Evolutionary conservation across 805 yeast genomes (phyloP).

Genomic region (Candida lessepsii): DNA sequence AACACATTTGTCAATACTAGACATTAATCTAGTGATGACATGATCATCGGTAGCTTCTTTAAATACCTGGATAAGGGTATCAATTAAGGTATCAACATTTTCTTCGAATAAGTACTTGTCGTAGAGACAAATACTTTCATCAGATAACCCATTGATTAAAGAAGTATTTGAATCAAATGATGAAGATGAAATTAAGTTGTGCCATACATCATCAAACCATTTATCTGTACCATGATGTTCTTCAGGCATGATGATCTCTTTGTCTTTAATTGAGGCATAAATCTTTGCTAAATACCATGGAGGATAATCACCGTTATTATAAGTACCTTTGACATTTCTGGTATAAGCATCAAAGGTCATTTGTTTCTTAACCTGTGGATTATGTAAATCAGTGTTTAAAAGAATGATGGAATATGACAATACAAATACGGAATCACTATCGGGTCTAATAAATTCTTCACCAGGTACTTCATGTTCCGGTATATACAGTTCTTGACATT

Average conservation of each 20-base stretch:
- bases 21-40: constrained; percentile 79
- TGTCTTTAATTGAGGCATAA: constrained; percentile 73
- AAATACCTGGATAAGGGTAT: constrained; percentile 74
- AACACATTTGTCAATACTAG: constrained; percentile 84
- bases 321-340: constrained; percentile 76
- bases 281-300: constrained; percentile 81
- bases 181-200: constrained; percentile 54
- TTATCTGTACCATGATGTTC: constrained; percentile 92
- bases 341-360: constrained; percentile 86
- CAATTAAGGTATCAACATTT: constrained; percentile 62
- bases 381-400: constrained; percentile 92
- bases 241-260: constrained; percentile 96
- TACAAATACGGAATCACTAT: constrained; percentile 83
- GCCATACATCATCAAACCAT: constrained; percentile 89
- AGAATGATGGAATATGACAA: constrained; percentile 88
- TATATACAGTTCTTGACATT: constrained; percentile 44
- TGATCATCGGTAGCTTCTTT: constrained; percentile 90
- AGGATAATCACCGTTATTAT: constrained; percentile 75
- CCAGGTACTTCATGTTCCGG: constrained; percentile 20
- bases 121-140: constrained; percentile 46
- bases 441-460: constrained; percentile 59
- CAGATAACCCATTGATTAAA: constrained; percentile 12
- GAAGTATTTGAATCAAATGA: constrained; percentile 16
- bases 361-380: constrained; percentile 86
- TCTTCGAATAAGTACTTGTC: constrained; percentile 71